A percentile compares a stretch with the other conserved stretches of the same genome.
These are phyloP conservation scores for Liquidambar formosana DNA, from an alignment of 164 flowering plant genomes.

Conservation along the genomic window DNA sequence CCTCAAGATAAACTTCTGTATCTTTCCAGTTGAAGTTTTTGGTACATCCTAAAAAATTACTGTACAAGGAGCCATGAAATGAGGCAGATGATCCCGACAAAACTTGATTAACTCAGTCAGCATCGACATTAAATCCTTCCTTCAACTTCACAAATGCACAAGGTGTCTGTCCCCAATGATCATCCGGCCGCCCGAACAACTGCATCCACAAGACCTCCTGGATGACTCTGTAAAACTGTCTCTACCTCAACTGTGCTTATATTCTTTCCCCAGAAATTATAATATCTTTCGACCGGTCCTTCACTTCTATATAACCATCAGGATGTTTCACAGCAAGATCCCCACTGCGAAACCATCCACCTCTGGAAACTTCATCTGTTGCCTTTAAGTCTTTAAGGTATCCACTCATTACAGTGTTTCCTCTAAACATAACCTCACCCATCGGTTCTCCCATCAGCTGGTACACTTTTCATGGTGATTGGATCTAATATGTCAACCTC, in stretches of 20 bases:
- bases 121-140: constrained; percentile 33
- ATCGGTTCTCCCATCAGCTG: constrained; percentile 39
- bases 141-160: constrained; percentile 65
- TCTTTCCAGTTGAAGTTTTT: constrained; percentile 62
- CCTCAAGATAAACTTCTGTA: constrained; percentile 55
- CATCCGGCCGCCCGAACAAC: constrained; percentile 58
- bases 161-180: constrained; percentile 65
- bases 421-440: constrained; percentile 55
- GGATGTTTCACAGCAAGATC: constrained; percentile 52
- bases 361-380: constrained; percentile 37
- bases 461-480: constrained; percentile 39
- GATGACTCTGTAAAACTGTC: constrained; percentile 48
- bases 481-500: constrained; percentile 44
- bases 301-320: constrained; percentile 51
- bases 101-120: constrained; percentile 41
- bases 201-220: constrained; percentile 53
- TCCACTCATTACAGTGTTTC: constrained; percentile 56
- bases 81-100: constrained; percentile 45
- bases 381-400: constrained; percentile 37
- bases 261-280: constrained; percentile 61
- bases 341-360: constrained; percentile 52
- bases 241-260: constrained; percentile 59
- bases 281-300: constrained; percentile 54
- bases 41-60: constrained; percentile 56
- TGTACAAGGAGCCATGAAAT: constrained; percentile 56